These are phyloP conservation scores for Dioscorea dumetorum DNA, from an alignment of 106 monocot species.

Conservation along the genomic window DNA sequence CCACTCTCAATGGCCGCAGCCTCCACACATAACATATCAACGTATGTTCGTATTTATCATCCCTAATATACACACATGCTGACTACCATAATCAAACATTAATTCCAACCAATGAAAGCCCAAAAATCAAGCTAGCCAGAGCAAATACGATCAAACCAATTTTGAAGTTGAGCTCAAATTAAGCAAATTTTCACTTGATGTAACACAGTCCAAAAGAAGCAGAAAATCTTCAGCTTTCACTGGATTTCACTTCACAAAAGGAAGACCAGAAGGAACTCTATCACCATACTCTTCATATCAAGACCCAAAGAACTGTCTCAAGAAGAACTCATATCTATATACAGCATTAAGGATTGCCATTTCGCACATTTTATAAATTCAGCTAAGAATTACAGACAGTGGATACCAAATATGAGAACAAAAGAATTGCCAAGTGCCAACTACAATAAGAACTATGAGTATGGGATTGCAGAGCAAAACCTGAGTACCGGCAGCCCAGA, in stretches of 20 bases:
- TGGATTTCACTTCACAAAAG: slow-evolving; percentile 66
- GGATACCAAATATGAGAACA: slow-evolving; percentile 82
- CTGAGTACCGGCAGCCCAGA: slow-evolving; percentile 86
- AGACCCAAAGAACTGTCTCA: slow-evolving; percentile 86
- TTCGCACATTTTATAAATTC: neutral
- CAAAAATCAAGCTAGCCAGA: no score
- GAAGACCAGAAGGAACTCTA: slow-evolving; percentile 75
- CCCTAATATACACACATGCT: slow-evolving; percentile 8
- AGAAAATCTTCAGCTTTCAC: neutral
- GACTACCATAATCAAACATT: no score
- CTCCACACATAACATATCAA: slow-evolving; percentile 52
- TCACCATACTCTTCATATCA: slow-evolving; percentile 65
- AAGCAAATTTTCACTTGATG: no score
- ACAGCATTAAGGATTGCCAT: slow-evolving; percentile 24
- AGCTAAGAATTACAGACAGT: neutral
- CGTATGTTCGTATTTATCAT: slow-evolving; percentile 62
- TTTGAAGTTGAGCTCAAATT: no score
- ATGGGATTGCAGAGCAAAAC: slow-evolving; percentile 86
- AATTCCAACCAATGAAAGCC: no score
- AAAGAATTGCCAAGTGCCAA: slow-evolving; percentile 78
- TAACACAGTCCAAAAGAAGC: no score
- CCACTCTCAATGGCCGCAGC: slow-evolving; percentile 57
- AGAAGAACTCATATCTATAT: slow-evolving; percentile 87
- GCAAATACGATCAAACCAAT: no score
- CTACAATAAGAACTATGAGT: slow-evolving; percentile 46